Evolutionary conservation across 108 stramenopile species (phyloP).

Genomic region (Nannochloropsis gaditana): DNA sequence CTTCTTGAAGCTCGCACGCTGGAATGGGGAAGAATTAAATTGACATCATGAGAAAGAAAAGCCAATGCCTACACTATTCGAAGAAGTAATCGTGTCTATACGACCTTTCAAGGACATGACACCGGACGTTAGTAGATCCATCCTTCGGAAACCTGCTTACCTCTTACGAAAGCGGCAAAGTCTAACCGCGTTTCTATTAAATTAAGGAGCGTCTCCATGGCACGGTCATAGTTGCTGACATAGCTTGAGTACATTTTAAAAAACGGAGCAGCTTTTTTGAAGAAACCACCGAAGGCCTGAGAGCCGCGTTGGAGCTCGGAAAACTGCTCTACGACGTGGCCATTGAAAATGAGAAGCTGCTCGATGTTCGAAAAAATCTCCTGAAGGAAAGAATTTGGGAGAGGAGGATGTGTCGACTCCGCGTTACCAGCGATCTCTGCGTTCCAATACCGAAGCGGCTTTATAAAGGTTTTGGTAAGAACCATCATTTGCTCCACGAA

Average conservation of each 20-base stretch:
- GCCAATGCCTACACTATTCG: too few relatives aligned
- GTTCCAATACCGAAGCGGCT: slow-evolving; percentile 27
- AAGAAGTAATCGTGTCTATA: background rate
- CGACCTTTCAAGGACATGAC: background rate
- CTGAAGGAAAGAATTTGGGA: background rate
- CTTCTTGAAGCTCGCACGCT: slow-evolving; percentile 31
- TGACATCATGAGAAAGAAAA: too few relatives aligned
- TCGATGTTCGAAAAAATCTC: slow-evolving; percentile 29
- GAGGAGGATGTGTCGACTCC: background rate
- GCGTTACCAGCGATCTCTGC: background rate
- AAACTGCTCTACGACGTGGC: slow-evolving; percentile 22
- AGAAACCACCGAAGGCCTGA: slow-evolving; percentile 2
- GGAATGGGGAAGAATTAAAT: background rate
- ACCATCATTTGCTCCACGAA: slow-evolving; percentile 28
- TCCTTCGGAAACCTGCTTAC: background rate
- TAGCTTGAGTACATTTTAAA: slow-evolving; percentile 46
- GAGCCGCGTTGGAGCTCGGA: background rate
- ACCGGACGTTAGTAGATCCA: too few relatives aligned
- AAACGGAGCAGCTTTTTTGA: slow-evolving; percentile 29
- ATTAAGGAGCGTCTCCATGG: background rate
- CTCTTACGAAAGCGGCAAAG: background rate
- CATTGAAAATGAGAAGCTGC: slow-evolving; percentile 30
- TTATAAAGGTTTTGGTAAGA: slow-evolving; percentile 23
- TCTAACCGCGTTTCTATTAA: background rate
- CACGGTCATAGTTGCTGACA: slow-evolving; percentile 34